phyloP scores from a whole-genome alignment of 2,329 filamentous ascomycete genomes.

The Pseudogymnoascus sp. region DNA sequence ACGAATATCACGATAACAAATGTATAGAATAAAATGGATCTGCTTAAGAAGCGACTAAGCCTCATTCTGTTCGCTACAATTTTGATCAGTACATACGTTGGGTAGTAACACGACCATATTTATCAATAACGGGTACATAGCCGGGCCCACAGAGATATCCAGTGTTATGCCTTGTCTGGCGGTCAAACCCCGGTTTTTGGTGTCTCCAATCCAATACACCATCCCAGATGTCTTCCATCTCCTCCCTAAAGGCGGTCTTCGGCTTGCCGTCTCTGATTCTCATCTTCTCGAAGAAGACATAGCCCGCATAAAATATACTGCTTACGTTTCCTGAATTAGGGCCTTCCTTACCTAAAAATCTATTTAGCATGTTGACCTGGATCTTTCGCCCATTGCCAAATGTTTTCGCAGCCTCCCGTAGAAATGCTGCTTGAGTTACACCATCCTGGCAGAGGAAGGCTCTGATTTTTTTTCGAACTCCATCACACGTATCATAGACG shows the following conservation, averaged over 20 bases:
- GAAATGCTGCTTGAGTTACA: conserved; percentile 44
- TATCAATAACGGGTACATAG: conserved; percentile 13
- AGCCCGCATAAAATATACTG: conserved; percentile 43
- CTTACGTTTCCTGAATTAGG: conserved; percentile 39
- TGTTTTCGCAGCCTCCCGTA: conserved; percentile 36
- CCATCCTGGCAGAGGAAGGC: conserved; percentile 36
- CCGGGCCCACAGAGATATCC: not conserved
- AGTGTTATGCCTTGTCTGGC: not conserved
- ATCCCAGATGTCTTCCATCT: conserved; percentile 39
- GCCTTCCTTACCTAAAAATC: conserved; percentile 44
- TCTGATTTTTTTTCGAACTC: conserved; percentile 47
- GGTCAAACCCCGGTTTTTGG: conserved; percentile 4
- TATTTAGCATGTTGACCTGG: conserved; percentile 37
- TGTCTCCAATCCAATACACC: conserved; percentile 19
- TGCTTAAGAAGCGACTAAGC: not conserved
- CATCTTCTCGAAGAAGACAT: conserved; percentile 54
- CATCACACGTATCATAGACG: conserved; percentile 50
- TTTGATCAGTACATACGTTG: not conserved
- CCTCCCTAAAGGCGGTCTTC: conserved; percentile 42
- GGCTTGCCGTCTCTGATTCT: conserved; percentile 44
- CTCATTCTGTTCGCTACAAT: not conserved
- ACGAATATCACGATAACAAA: not conserved
- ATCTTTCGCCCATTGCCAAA: conserved; percentile 33
- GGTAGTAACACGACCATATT: conserved; percentile 13
- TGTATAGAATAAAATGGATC: not conserved